phyloP scores from a whole-genome alignment of 192 early-diverging fungal species.

The Entomortierella parvispora region DNA sequence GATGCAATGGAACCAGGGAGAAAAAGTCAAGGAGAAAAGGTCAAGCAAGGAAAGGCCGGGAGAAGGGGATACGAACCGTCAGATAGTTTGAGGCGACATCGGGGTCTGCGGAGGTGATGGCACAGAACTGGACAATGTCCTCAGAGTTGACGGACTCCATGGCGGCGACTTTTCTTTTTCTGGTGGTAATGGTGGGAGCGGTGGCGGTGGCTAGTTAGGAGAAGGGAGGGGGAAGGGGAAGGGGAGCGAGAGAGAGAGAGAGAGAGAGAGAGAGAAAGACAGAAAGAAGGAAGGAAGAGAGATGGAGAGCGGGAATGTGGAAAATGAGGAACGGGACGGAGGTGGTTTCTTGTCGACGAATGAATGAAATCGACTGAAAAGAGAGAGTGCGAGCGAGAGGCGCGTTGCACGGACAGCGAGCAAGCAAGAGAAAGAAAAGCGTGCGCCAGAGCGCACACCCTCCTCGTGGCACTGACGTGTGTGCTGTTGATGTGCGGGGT shows the following conservation, averaged over 20 bases:
- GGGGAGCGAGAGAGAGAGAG: not conserved
- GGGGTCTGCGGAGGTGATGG: slow-evolving; percentile 78
- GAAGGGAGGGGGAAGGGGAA: not conserved
- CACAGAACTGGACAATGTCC: slow-evolving; percentile 67
- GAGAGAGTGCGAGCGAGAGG: not conserved
- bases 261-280: not conserved
- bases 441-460: too few relatives aligned
- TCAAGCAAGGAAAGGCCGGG: not conserved
- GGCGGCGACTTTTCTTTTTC: not conserved
- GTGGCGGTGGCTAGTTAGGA: not conserved
- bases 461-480: too few relatives aligned
- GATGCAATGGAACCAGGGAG: not conserved
- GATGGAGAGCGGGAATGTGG: not conserved
- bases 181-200: not conserved
- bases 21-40: not conserved
- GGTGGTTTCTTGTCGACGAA: too few relatives aligned
- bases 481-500: too few relatives aligned
- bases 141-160: slow-evolving; percentile 35
- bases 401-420: not conserved
- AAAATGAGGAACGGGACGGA: slow-evolving; percentile 6
- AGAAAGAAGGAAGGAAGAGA: not conserved
- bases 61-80: slow-evolving; percentile 51
- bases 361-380: too few relatives aligned
- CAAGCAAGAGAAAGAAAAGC: not conserved
- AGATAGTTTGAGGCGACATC: slow-evolving; percentile 77